A percentile compares a stretch with the other conserved stretches of the same genome.
phyloP scores from a whole-genome alignment of 306 rosid species.

The Glycine latifolia region DNA sequence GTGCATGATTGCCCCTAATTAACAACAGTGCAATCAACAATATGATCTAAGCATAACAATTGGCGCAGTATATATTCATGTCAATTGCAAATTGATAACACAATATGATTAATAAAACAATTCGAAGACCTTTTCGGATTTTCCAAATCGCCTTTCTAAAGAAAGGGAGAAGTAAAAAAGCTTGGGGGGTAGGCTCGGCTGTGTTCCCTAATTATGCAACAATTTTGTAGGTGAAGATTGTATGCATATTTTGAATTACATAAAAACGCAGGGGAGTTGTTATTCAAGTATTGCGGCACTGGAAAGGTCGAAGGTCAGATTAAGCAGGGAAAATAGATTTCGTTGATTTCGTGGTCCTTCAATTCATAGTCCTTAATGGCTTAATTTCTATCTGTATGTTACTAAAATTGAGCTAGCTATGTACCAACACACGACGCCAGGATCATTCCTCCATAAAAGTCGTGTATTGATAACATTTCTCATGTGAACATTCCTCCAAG shows the following conservation, averaged over 20 bases:
- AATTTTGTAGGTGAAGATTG: not conserved
- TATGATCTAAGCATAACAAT: too few relatives aligned
- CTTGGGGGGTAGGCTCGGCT: not conserved
- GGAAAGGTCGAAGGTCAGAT: slow-evolving; percentile 19
- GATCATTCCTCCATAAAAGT: not conserved
- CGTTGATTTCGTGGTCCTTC: not conserved
- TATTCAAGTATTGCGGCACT: slow-evolving; percentile 41
- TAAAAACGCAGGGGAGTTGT: not conserved
- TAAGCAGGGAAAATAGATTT: not conserved
- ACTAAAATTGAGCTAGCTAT: not conserved
- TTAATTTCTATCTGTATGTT: not conserved
- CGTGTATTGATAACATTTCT: not conserved
- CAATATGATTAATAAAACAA: not conserved
- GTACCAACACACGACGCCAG: not conserved
- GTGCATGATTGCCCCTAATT: not conserved
- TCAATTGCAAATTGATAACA: not conserved
- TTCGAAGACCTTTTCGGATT: not conserved
- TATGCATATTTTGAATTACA: not conserved
- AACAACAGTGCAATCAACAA: not conserved
- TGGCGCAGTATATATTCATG: too few relatives aligned
- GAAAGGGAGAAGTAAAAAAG: not conserved
- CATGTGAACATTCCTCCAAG: not conserved
- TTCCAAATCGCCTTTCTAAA: not conserved
- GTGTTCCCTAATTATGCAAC: slow-evolving; percentile 1
- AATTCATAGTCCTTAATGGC: too few relatives aligned